phyloP scores from a whole-genome alignment of 148 eudicot species.

The Vaccinium darrowii region DNA sequence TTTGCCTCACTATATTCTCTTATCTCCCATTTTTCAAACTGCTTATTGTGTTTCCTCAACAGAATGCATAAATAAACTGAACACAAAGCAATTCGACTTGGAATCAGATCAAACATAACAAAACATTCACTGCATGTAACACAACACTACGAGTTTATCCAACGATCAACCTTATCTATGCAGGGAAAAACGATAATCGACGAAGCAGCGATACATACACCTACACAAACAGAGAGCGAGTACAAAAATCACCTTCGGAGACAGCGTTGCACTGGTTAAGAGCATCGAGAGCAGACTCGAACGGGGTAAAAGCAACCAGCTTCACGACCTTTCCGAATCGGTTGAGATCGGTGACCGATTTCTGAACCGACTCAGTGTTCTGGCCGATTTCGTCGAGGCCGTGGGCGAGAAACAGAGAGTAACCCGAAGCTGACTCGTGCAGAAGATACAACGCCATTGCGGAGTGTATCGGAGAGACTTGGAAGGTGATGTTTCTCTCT shows the following conservation, averaged over 20 bases:
- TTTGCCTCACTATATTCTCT: not conserved
- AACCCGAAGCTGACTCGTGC: slow-evolving; percentile 75
- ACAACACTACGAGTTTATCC: no score
- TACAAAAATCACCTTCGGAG: slow-evolving; percentile 63
- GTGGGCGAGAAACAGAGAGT: slow-evolving; percentile 55
- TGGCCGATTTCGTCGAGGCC: slow-evolving; percentile 94
- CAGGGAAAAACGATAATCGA: no score
- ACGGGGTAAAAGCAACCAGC: slow-evolving; percentile 72
- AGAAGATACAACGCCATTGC: slow-evolving; percentile 61
- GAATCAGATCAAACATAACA: not conserved
- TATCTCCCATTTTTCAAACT: not conserved
- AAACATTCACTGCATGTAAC: no score
- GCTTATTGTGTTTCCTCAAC: not conserved
- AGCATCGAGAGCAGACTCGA: slow-evolving; percentile 82
- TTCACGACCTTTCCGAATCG: slow-evolving; percentile 86
- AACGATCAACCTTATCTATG: no score
- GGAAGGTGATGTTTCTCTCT: not conserved
- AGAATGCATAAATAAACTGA: not conserved
- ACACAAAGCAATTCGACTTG: not conserved
- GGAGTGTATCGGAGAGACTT: not conserved
- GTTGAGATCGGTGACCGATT: slow-evolving; percentile 68
- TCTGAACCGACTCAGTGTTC: slow-evolving; percentile 72
- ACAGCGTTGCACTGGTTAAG: slow-evolving; percentile 83
- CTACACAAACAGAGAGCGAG: no score
- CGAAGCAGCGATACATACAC: not conserved